Evolutionary conservation across 495 filamentous ascomycete species (phyloP).

Genomic region (Aspergillus diversus): DNA sequence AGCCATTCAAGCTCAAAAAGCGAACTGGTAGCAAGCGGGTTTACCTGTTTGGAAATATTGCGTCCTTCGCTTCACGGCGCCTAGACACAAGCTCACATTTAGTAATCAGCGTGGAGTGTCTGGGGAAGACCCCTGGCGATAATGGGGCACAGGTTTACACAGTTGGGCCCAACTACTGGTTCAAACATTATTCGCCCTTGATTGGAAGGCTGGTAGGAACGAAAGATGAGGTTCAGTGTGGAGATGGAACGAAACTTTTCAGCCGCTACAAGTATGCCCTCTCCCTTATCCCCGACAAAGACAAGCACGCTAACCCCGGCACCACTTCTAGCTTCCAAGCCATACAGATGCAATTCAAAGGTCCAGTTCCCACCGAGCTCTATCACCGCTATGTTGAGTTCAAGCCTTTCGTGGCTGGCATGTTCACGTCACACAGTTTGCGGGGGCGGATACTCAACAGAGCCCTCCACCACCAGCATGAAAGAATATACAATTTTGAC

Average conservation of each 20-base stretch:
- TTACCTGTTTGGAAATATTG: conserved; percentile 69
- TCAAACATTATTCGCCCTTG: conserved; percentile 84
- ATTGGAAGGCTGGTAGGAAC: conserved; percentile 80
- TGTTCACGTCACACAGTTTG: conserved; percentile 79
- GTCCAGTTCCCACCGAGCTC: conserved; percentile 75
- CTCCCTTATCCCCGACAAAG: neutral
- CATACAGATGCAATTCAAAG: conserved; percentile 84
- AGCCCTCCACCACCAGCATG: conserved; percentile 87
- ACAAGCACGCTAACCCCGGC: conserved; percentile 1
- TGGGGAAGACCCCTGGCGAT: conserved; percentile 71
- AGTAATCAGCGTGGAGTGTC: conserved; percentile 68
- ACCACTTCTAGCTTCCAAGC: conserved; percentile 74
- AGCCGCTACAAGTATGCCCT: conserved; percentile 68
- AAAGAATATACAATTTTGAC: conserved; percentile 85
- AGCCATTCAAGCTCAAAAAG: conserved; percentile 75
- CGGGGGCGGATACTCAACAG: conserved; percentile 78
- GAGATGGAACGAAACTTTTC: conserved; percentile 55
- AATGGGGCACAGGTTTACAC: conserved; percentile 82
- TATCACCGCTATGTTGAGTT: conserved; percentile 95
- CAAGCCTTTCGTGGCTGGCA: conserved; percentile 82
- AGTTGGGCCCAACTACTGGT: conserved; percentile 73
- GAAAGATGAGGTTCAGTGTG: conserved; percentile 60
- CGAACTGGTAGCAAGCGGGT: conserved; percentile 83
- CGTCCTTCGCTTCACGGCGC: conserved; percentile 56
- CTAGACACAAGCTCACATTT: conserved; percentile 63